Base-by-base conservation (phyloP, 805 yeast genomes). In the Jamesozyma spencerorum region DNA sequence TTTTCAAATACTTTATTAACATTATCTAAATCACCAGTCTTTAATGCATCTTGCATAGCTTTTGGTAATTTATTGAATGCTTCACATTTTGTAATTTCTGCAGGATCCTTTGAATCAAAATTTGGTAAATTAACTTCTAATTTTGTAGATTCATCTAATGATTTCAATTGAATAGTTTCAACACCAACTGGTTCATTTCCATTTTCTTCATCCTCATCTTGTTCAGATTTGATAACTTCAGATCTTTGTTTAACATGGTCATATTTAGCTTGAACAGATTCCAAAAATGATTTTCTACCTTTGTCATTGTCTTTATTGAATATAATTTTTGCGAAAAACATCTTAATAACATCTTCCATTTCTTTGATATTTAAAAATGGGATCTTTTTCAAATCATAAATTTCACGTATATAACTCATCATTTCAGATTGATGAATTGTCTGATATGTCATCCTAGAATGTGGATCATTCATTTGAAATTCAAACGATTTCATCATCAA, bases 401-500 rank as follows among this genome's bases (percentile, higher is more conserved):
- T 49, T 44, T 68, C 70, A 34, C 60, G 67, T 40, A 82, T 64
- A 58, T 85, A 90, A 54, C 85, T 94, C 45, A 90, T 58, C 26
- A 90, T 63, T 51, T 85, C 73, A 1, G 95, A 80, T 53, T 85
- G 92, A 58, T 77, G 81, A 34, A 90, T 79, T n/a, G 78, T 74
- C 44, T 76, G 81, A 45, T 70, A 72, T 8, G 95, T 77, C 5
- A 60, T 57, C 2, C n/a, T 22, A 10, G 38, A 28, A 7, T 39
- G 35, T 17, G 35, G 35, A 36, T 85, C 71, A 17, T 78, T 81
- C 12, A 72, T 76, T 58, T 86, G 85, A 41, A 70, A 68, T 53
- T 90, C 94, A 60, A 92, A 92, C 0, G 97, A 94, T 17, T 81
- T 80, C 96, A 90, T 88, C 57, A 88, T 69, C 44, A 92, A 74